These are phyloP conservation scores for Grigorovia humatica DNA, from an alignment of 805 yeast species.

Conservation along the genomic window DNA sequence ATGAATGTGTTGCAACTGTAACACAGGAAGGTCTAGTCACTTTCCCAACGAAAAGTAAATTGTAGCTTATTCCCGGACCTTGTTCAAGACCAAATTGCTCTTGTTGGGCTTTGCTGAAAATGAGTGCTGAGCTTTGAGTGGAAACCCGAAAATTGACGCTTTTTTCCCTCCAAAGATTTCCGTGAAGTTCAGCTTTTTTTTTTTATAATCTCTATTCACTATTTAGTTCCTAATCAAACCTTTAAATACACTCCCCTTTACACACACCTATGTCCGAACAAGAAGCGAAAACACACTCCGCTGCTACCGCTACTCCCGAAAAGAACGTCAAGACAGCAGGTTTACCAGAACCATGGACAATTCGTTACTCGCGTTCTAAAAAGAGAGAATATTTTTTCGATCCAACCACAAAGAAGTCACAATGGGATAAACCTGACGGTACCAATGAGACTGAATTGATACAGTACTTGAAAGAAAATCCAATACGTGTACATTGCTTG, in stretches of 20 bases:
- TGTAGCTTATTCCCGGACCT: conserved; percentile 4
- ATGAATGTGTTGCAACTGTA: conserved; percentile 46
- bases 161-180: too few species aligned
- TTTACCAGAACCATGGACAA: conserved; percentile 77
- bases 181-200: neutral
- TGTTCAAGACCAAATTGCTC: too few species aligned
- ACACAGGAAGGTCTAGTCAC: conserved; percentile 52
- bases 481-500: conserved; percentile 64
- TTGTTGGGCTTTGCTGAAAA: too few species aligned
- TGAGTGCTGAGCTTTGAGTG: too few species aligned
- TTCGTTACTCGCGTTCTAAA: conserved; percentile 67
- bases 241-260: neutral
- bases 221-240: neutral
- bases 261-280: neutral
- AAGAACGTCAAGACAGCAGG: conserved; percentile 41
- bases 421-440: conserved; percentile 89
- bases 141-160: too few species aligned
- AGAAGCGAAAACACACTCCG: neutral
- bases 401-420: conserved; percentile 56
- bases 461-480: conserved; percentile 45
- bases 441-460: conserved; percentile 53
- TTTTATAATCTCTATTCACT: neutral
- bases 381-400: conserved; percentile 78
- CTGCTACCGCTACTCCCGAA: neutral
- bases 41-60: conserved; percentile 13